Base-by-base conservation (phyloP, 208 protist genomes). In the Strigomonas culicis region DNA sequence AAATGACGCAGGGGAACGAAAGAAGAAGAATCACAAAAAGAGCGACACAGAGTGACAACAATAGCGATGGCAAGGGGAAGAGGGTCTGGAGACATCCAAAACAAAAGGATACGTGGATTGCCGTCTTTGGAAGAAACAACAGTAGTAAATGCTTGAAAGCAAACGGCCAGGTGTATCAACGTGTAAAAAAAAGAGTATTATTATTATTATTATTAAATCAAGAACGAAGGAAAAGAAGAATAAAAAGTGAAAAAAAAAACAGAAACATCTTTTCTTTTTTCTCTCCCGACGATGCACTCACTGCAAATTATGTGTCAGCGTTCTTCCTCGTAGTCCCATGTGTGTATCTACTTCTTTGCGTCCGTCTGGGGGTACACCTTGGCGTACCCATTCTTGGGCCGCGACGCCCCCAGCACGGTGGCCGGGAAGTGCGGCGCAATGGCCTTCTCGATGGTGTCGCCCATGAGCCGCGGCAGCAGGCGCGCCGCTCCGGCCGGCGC, bases 401-500 rank as follows among this genome's bases (percentile, higher is more conserved):
- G 69, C 24, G 44, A 61, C 21, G 61, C 62, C 27, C 71, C n/a
- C 27, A 79, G 74, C 64, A 76, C 72, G 21, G 69, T 84, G 24
- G 68, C 47, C 0, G 83, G 80, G 53, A 88, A 90, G 57, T 75
- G 68, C 2, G 86, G 86, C 0, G 68, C 70, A 22, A 93, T 68
- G 0, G 78, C 79, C 22, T 88, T 72, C 59, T 86, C 86, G 65
- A 93, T 93, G 31, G 82, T 90, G 63, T 93, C 88, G 11, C 61
- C 72, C 63, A 91, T 77, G n/a, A 94, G 65, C 2, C 27, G 39
- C 0, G 80, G 76, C 41, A 93, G 64, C 3, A 90, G 61, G 10
- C 74, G 72, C 11, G 80, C 73, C 17, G 88, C 80, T 1, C 71
- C 84, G 15, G 77, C 82, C 28, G 85, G 82, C 0, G 78, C 60